These are phyloP conservation scores for Pseudogymnoascus sp. DNA, from an alignment of 2,329 filamentous ascomycete species.

Conservation along the genomic window DNA sequence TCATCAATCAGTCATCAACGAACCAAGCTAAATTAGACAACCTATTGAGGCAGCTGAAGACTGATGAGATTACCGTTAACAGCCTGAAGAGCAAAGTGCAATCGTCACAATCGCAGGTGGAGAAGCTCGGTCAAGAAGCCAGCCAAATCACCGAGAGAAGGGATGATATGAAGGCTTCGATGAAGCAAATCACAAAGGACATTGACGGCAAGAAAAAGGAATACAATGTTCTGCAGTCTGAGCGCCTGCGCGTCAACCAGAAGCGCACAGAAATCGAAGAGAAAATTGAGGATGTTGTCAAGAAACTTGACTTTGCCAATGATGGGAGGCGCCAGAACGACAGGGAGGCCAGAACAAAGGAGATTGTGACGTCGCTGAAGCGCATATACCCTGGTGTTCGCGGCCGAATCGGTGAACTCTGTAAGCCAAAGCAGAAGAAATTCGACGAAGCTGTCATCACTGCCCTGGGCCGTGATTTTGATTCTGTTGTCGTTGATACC, in stretches of 20 bases:
- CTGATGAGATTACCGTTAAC: conserved; percentile 82
- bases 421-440: conserved; percentile 95
- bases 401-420: conserved; percentile 82
- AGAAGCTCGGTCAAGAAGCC: conserved; percentile 67
- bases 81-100: conserved; percentile 86
- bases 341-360: conserved; percentile 69
- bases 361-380: conserved; percentile 78
- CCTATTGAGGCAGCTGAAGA: conserved; percentile 80
- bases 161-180: conserved; percentile 49
- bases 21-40: conserved; percentile 80
- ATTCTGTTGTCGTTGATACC: conserved; percentile 89
- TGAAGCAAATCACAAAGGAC: conserved; percentile 64
- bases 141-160: conserved; percentile 61
- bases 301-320: conserved; percentile 76
- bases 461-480: conserved; percentile 85
- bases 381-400: conserved; percentile 87
- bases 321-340: conserved; percentile 79
- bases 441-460: conserved; percentile 89
- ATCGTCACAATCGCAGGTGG: conserved; percentile 61
- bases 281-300: conserved; percentile 73
- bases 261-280: conserved; percentile 84
- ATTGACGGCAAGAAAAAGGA: conserved; percentile 85
- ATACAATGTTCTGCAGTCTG: conserved; percentile 76
- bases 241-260: conserved; percentile 72
- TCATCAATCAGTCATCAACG: conserved; percentile 70